These are phyloP conservation scores for Pharus latifolius DNA, from an alignment of 176 grass and related monocot species.

Conservation along the genomic window DNA sequence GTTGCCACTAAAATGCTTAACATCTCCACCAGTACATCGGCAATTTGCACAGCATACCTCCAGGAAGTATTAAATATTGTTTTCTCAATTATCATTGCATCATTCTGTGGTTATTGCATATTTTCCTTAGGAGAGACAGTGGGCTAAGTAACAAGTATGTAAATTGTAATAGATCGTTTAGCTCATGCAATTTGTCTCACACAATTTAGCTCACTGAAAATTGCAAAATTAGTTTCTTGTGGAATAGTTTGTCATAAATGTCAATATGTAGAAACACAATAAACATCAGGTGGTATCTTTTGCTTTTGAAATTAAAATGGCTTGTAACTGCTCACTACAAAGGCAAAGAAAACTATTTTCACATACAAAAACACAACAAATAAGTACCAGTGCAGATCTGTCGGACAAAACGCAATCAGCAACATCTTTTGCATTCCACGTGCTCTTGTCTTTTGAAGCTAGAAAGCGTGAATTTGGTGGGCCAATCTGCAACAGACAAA, in stretches of 20 bases:
- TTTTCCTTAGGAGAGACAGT: background rate
- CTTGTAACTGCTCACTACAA: background rate
- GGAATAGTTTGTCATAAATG: too few species aligned
- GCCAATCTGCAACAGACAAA: constrained; percentile 55
- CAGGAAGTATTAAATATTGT: background rate
- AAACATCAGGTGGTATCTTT: background rate
- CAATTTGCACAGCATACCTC: background rate
- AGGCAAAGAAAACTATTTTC: background rate
- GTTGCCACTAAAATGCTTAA: background rate
- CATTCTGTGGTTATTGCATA: background rate
- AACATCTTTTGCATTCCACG: constrained; percentile 86
- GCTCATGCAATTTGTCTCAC: background rate
- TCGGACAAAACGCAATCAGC: constrained; percentile 89
- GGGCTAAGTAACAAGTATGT: background rate
- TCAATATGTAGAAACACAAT: background rate
- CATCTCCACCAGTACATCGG: background rate
- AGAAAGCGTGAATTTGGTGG: constrained; percentile 67
- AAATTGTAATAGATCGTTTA: too few species aligned
- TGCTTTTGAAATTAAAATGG: background rate
- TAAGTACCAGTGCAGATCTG: constrained; percentile 68
- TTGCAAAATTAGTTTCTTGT: too few species aligned
- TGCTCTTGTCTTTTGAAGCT: constrained; percentile 65
- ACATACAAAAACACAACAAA: background rate
- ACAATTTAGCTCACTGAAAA: background rate
- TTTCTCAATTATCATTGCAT: background rate